phyloP scores from a whole-genome alignment of 1,284 basidiomycete species.

The Albatrellus sp. region DNA sequence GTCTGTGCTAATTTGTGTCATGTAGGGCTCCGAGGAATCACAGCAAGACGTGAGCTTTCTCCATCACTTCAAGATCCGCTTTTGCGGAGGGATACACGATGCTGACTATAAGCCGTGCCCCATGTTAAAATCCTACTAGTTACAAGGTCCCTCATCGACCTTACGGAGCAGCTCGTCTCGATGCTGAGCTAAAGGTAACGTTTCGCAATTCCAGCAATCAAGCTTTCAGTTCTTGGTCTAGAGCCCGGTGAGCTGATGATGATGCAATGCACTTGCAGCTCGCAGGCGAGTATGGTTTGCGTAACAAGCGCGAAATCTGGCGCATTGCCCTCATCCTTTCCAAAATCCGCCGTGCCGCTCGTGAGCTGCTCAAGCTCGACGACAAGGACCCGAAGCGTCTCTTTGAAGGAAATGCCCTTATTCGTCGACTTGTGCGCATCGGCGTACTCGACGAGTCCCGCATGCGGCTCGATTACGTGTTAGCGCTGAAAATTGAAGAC shows the following conservation, averaged over 20 bases:
- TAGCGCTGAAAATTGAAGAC: conserved; percentile 98
- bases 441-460: conserved; percentile 98
- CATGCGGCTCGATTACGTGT: conserved; percentile 99
- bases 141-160: conserved; percentile 98
- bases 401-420: conserved; percentile 99
- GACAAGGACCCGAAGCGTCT: conserved; percentile 99
- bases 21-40: conserved; percentile 79
- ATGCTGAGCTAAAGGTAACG: conserved; percentile 93
- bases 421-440: conserved; percentile 97
- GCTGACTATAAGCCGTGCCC: conserved; percentile 51
- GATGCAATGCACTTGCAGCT: conserved; percentile 39
- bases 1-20: conserved; percentile 23
- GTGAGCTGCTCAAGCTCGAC: conserved; percentile 99
- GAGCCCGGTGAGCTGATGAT: neutral
- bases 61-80: conserved; percentile 49
- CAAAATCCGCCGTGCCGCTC: conserved; percentile 99
- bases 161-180: conserved; percentile 96
- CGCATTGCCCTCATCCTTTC: conserved; percentile 96
- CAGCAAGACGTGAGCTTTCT: conserved; percentile 75
- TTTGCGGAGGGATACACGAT: conserved; percentile 47
- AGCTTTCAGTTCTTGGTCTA: conserved; percentile 4
- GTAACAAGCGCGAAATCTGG: conserved; percentile 99
- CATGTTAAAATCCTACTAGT: conserved; percentile 44
- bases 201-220: neutral
- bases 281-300: conserved; percentile 98